phyloP scores from a whole-genome alignment of 2,329 filamentous ascomycete genomes.

The Talaromyces albobiverticillius region DNA sequence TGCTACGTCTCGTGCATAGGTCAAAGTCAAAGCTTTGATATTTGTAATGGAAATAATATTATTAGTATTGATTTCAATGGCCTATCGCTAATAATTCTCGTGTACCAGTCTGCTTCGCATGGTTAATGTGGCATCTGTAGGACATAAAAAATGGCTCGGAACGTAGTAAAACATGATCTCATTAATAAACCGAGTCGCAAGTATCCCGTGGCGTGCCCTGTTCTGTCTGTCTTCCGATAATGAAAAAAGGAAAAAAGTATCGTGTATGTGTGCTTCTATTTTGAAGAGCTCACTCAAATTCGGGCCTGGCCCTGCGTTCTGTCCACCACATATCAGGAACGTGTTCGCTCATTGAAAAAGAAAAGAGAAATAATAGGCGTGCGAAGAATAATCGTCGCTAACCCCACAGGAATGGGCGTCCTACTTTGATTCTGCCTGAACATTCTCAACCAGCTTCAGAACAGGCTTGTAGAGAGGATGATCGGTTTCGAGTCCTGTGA shows the following conservation, averaged over 20 bases:
- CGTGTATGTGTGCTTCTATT: slow-evolving; percentile 1
- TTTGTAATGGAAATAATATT: slow-evolving; percentile 2
- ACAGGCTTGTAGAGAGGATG: slow-evolving; percentile 78
- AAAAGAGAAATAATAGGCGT: background rate
- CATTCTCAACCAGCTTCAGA: slow-evolving; percentile 74
- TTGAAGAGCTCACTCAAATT: slow-evolving; percentile 13
- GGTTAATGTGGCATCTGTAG: background rate
- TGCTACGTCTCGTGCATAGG: no score
- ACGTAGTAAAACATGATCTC: slow-evolving; percentile 9
- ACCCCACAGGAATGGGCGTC: background rate
- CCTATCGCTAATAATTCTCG: background rate
- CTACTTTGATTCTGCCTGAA: slow-evolving; percentile 55
- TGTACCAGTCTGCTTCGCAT: background rate
- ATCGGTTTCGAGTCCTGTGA: slow-evolving; percentile 73
- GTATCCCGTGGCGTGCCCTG: background rate
- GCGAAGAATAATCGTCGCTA: background rate
- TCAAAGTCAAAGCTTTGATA: no score
- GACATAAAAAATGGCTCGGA: background rate
- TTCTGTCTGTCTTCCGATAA: background rate
- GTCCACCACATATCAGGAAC: slow-evolving; percentile 18
- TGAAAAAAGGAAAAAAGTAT: background rate
- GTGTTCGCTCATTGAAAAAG: background rate
- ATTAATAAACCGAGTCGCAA: slow-evolving; percentile 1
- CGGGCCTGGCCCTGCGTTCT: slow-evolving; percentile 23
- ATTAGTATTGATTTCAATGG: slow-evolving; percentile 3